Base-by-base conservation (phyloP, 2,329 filamentous ascomycete genomes). In the Rutstroemia sydowiana region DNA sequence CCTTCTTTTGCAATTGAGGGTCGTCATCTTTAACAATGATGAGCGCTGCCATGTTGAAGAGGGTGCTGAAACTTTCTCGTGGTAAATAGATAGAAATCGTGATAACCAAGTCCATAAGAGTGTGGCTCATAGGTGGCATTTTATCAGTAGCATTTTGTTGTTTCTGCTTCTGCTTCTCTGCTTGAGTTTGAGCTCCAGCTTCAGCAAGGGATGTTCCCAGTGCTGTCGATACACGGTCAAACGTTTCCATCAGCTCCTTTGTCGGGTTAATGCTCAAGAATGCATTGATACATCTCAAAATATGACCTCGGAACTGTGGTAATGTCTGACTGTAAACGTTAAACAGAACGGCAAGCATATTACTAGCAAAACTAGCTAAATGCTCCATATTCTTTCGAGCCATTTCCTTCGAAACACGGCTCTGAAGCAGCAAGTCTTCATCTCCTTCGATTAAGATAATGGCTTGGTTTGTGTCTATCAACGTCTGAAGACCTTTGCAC, bases 241-340 rank as follows among this genome's bases (percentile, higher is more conserved):
- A 97, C 0, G 92, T 97, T 57, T 88, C 86, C 63, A 87, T 85
- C 18, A 97, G 76, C 67, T 96, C 91, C 57, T 79, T 67, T 11
- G 74, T 77, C 0, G 88, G 86, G 0, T 89, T 88, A 62, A 97
- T 87, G 72, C 91, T 95, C 53, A 98, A 73, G 70, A 91, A 97
- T 5, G 89, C 84, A 69, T 97, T 96, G 73, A 97, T 93, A 56
- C 91, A 95, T 67, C 92, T 88, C 31, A 98, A 75, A 49, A 98
- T 93, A 18, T 88, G 89, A 0, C 89, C 91, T 60, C 93, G 81
- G 64, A 88, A 93, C 65, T 96, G 89, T 2, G 93, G 92, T 23
- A 98, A 76, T 1, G 93, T 98, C 69, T 96, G 88, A 58, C 88
- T 95, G 72, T 98, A 98, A 41, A 98, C 92, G 66, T 98, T 98